Percentiles rank a stretch among this genome's conserved stretches.
phyloP scores from a whole-genome alignment of 495 filamentous ascomycete species.

The Chaetomium fimeti region DNA sequence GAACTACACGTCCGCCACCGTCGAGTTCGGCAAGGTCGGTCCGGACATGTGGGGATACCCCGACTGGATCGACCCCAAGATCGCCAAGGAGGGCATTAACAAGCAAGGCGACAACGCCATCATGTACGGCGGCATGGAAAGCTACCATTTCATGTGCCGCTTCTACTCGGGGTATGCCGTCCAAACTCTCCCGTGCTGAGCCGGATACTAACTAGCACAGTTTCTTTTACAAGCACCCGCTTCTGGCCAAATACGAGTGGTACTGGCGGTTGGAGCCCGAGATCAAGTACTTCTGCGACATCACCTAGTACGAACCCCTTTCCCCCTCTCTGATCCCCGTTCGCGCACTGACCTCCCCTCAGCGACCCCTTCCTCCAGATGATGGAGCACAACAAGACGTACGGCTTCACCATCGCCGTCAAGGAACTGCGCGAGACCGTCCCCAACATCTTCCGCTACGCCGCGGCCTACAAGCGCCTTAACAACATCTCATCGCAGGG shows the following conservation, averaged over 20 bases:
- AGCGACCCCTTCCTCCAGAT: constrained; percentile 96
- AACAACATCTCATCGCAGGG: constrained; percentile 90
- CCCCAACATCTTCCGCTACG: constrained; percentile 98
- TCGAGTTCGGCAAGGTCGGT: constrained; percentile 95
- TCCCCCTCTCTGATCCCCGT: not conserved
- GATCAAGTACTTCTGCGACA: constrained; percentile 99
- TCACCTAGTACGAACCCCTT: constrained; percentile 82
- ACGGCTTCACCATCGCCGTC: constrained; percentile 98
- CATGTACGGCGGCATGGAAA: constrained; percentile 99
- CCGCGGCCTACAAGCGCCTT: constrained; percentile 95
- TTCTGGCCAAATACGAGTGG: constrained; percentile 97
- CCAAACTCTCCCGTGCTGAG: not conserved
- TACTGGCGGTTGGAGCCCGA: constrained; percentile 99
- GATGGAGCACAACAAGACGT: constrained; percentile 91
- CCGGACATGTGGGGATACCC: constrained; percentile 92
- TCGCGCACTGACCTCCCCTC: constrained; percentile 21
- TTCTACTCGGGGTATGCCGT: constrained; percentile 88
- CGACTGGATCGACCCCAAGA: constrained; percentile 90
- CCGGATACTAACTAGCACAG: constrained; percentile 46
- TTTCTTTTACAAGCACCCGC: constrained; percentile 96
- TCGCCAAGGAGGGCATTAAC: constrained; percentile 90
- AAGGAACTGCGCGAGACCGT: constrained; percentile 98
- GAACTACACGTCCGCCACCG: constrained; percentile 82
- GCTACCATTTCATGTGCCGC: constrained; percentile 96
- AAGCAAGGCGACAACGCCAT: constrained; percentile 97